Percentiles rank a stretch among this genome's conserved stretches.
Conservation (phyloP, 495 filamentous ascomycete species). For the Talaromyces borbonicus region DNA sequence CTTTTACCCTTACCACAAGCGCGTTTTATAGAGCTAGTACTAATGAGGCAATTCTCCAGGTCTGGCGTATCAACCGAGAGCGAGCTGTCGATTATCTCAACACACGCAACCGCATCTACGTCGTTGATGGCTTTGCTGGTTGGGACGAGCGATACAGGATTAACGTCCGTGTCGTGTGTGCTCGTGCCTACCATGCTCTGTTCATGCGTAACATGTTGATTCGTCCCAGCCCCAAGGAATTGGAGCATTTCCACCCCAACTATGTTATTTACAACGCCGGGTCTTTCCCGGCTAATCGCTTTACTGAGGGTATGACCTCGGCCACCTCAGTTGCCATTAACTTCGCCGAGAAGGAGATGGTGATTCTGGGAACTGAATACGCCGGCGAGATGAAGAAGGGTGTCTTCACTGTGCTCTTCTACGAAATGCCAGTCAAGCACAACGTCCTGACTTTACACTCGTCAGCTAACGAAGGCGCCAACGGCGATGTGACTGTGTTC, state of each 20-base stretch:
- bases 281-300: conserved; percentile 96
- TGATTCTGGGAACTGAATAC: conserved; percentile 98
- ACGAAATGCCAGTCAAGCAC: conserved; percentile 99
- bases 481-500: conserved; percentile 94
- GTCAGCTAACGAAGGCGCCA: conserved; percentile 80
- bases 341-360: conserved; percentile 89
- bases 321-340: conserved; percentile 80
- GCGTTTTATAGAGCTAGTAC: conserved; percentile 15
- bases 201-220: conserved; percentile 99
- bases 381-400: conserved; percentile 99
- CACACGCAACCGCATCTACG: conserved; percentile 97
- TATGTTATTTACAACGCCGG: conserved; percentile 99
- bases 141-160: conserved; percentile 99
- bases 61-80: conserved; percentile 99
- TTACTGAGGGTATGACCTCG: conserved; percentile 96
- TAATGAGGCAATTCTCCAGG: conserved; percentile 41
- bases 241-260: conserved; percentile 94
- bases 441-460: conserved; percentile 96
- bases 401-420: conserved; percentile 97
- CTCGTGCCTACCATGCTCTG: conserved; percentile 96
- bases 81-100: conserved; percentile 98
- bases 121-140: conserved; percentile 92
- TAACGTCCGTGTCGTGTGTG: conserved; percentile 94
- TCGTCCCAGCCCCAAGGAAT: conserved; percentile 77
- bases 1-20: conserved; percentile 11